Evolutionary conservation across 2,329 filamentous ascomycete species (phyloP).

Genomic region (Apiospora sp.): DNA sequence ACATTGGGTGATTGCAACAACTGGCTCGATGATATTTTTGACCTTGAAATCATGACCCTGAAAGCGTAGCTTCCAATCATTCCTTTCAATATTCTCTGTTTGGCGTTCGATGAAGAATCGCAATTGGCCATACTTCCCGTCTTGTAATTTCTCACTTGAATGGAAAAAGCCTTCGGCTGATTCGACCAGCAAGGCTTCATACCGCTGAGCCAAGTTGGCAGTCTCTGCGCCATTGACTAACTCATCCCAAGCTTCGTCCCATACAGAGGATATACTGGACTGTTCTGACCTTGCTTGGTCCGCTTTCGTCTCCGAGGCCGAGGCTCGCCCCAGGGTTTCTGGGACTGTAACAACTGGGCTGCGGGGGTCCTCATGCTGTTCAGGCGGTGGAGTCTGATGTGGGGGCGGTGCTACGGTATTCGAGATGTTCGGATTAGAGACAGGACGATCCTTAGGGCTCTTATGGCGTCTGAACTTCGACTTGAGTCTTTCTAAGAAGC

Average conservation of each 20-base stretch:
- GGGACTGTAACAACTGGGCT: background rate
- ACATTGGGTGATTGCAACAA: background rate
- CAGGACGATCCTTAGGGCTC: too few species aligned
- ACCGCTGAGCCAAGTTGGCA: background rate
- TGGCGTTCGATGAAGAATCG: background rate
- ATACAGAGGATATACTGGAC: background rate
- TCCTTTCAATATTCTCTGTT: background rate
- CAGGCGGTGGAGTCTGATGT: too few species aligned
- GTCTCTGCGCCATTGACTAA: background rate
- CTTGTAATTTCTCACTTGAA: too few species aligned
- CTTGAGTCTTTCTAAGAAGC: too few species aligned
- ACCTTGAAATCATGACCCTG: background rate
- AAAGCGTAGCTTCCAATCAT: background rate
- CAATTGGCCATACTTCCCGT: background rate
- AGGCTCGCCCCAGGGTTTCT: background rate
- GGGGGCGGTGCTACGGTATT: too few species aligned
- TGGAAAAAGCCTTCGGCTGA: background rate
- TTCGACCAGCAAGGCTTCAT: background rate
- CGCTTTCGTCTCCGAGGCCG: background rate
- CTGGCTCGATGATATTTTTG: background rate
- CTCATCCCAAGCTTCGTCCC: background rate
- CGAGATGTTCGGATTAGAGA: too few species aligned
- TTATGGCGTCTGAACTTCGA: too few species aligned
- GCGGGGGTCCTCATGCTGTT: too few species aligned
- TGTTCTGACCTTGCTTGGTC: background rate